A percentile compares a stretch with the other conserved stretches of the same genome.
Conservation (phyloP, 768 basidiomycete species). For the Cystoderma amianthinum region DNA sequence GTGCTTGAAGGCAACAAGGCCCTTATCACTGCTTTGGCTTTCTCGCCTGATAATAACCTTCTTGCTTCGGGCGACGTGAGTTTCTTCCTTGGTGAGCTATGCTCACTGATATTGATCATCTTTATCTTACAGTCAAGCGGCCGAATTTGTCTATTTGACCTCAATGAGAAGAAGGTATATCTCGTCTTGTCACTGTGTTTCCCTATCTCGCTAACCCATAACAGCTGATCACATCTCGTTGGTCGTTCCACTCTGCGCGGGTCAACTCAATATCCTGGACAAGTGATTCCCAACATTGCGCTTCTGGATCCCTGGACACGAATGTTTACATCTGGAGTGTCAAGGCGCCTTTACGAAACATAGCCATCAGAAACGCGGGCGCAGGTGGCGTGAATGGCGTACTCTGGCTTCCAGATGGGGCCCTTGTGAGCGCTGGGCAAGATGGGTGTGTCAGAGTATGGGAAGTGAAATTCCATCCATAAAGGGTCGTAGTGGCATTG, state of each 20-base stretch:
- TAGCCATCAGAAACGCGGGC: constrained; percentile 80
- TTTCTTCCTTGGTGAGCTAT: constrained; percentile 12
- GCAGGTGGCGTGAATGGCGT: constrained; percentile 82
- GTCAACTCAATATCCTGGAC: constrained; percentile 78
- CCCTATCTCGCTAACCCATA: neutral
- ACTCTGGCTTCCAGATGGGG: constrained; percentile 62
- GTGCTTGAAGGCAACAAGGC: constrained; percentile 66
- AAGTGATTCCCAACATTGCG: constrained; percentile 66
- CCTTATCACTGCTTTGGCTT: constrained; percentile 64
- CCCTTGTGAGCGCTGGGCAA: constrained; percentile 67
- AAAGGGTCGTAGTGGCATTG: no score
- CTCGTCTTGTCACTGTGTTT: no score
- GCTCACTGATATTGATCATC: constrained; percentile 1
- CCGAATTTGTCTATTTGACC: constrained; percentile 74
- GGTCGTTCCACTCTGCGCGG: constrained; percentile 83
- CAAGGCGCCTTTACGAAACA: constrained; percentile 59
- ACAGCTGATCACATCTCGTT: constrained; percentile 65
- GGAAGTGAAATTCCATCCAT: constrained; percentile 47
- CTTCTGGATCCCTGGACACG: constrained; percentile 89
- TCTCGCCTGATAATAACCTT: constrained; percentile 70
- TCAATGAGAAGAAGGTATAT: constrained; percentile 53
- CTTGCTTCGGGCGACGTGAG: constrained; percentile 86
- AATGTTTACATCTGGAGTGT: constrained; percentile 87
- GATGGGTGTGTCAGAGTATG: constrained; percentile 78
- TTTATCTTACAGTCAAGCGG: constrained; percentile 56